Percentiles rank a stretch among this genome's conserved stretches.
These are phyloP conservation scores for Aspergillus viridinutans DNA, from an alignment of 2,329 filamentous ascomycete species.

Conservation along the genomic window DNA sequence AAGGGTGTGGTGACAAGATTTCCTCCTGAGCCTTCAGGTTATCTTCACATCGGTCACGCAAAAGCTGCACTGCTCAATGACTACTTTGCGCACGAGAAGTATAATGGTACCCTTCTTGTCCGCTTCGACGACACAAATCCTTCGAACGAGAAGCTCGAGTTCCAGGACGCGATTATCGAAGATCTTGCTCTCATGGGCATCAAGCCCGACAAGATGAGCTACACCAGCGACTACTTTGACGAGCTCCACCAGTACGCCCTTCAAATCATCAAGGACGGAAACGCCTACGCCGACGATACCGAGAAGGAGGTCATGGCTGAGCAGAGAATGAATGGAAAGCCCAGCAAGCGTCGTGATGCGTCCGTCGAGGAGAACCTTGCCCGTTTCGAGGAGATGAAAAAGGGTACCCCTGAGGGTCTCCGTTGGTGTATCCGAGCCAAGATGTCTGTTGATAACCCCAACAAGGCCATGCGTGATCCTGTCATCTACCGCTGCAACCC, in stretches of 20 bases:
- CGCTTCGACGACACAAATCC: slow-evolving; percentile 98
- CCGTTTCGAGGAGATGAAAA: slow-evolving; percentile 91
- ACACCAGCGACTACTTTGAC: slow-evolving; percentile 95
- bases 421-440: slow-evolving; percentile 93
- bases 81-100: slow-evolving; percentile 92
- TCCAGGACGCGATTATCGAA: slow-evolving; percentile 86
- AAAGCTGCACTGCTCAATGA: slow-evolving; percentile 93
- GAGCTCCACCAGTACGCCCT: slow-evolving; percentile 82
- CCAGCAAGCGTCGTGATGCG: slow-evolving; percentile 75
- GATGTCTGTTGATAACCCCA: slow-evolving; percentile 84
- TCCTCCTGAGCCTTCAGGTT: slow-evolving; percentile 91
- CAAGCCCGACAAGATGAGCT: slow-evolving; percentile 78
- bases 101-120: slow-evolving; percentile 83
- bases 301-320: slow-evolving; percentile 81
- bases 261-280: slow-evolving; percentile 76
- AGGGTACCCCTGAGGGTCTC: slow-evolving; percentile 70
- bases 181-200: slow-evolving; percentile 90
- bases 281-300: slow-evolving; percentile 93
- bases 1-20: slow-evolving; percentile 90
- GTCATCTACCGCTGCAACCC: slow-evolving; percentile 95
- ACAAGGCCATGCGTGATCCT: slow-evolving; percentile 93
- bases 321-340: slow-evolving; percentile 77
- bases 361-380: slow-evolving; percentile 77
- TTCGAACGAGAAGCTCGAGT: slow-evolving; percentile 95
- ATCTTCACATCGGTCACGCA: slow-evolving; percentile 92